Base-by-base conservation (phyloP, 1,284 basidiomycete genomes). In the Irpex sp. region DNA sequence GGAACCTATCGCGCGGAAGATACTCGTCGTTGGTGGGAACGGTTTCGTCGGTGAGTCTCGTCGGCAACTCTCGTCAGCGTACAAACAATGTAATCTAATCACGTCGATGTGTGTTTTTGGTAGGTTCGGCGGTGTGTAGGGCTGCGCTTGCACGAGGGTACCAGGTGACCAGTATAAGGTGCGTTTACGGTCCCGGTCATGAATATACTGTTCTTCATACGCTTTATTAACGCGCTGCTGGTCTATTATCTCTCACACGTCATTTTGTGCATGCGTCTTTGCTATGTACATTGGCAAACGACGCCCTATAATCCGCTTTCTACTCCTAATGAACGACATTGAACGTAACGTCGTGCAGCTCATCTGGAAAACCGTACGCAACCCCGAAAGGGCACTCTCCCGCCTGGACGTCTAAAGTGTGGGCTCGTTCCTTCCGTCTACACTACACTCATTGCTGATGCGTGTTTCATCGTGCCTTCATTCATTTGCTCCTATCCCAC, bases 21-120 rank as follows among this genome's bases (percentile, higher is more conserved):
- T 97, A 62, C 84, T 96, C 7, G 94, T 98, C 36, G 85, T 97
- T 1, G 96, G 96, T 18, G 95, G 95, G 36, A 97, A 97, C 74
- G 95, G 96, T 12, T 98, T 96, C 78, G 86, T 98, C 66, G 95
- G 94, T 91, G 67, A 33, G 28, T 33, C 6, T 5, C 28, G 28
- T 33, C 28, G 28, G 28, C 28, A 33, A 33, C 28, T 33, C 28
- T 33, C 28, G 2, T 33, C 28, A 7, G 28, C 28, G 5, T 33
- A 33, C 28, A 33, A 33, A 3, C 28, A 33, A 33, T 14, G 42
- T 52, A 19, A 5, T 21, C 12, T 12, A 56, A 14, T 36, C 23
- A 28, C 57, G 10, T 10, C 7, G n/a, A n/a, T n/a, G n/a, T n/a
- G n/a, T 14, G 42, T 35, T n/a, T 28, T 39, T 16, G 4, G 18